Evolutionary conservation across 345 rosid genomes (phyloP).

Genomic region (Corchorus capsularis): DNA sequence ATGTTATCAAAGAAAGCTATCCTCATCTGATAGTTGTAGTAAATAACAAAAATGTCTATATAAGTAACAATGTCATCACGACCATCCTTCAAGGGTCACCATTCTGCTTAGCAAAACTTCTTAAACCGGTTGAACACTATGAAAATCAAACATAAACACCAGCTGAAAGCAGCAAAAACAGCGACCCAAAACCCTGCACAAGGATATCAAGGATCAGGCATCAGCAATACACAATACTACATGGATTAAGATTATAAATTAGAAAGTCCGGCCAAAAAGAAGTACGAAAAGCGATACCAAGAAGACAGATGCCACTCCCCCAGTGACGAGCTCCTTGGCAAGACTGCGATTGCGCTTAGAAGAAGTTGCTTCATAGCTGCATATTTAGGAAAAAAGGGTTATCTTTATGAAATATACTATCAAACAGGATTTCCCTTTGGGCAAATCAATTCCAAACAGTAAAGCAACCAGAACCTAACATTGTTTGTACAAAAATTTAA

Average conservation of each 20-base stretch:
- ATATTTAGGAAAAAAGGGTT: background rate
- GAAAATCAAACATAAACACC: constrained; percentile 75
- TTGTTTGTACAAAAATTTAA: background rate
- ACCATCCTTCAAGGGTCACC: constrained; percentile 14
- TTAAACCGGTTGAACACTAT: constrained; percentile 4
- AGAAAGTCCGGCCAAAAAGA: background rate
- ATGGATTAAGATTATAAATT: background rate
- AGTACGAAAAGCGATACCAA: constrained; percentile 7
- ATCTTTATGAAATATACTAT: background rate
- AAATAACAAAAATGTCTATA: constrained; percentile 10
- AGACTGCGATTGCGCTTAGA: constrained; percentile 31
- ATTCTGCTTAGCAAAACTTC: constrained; percentile 23
- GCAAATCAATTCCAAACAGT: background rate
- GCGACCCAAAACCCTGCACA: constrained; percentile 91
- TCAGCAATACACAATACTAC: constrained; percentile 12
- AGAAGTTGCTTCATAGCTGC: constrained; percentile 90
- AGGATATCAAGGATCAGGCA: constrained; percentile 12
- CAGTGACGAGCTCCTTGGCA: constrained; percentile 23
- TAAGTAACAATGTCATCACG: constrained; percentile 15
- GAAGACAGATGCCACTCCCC: constrained; percentile 28
- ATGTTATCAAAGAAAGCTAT: background rate
- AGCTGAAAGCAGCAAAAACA: constrained; percentile 84
- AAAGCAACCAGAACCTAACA: background rate
- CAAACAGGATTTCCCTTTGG: background rate
- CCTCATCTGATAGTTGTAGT: constrained; percentile 4